Conservation (phyloP, 148 eudicot species). For the Chenopodium suecicum region DNA sequence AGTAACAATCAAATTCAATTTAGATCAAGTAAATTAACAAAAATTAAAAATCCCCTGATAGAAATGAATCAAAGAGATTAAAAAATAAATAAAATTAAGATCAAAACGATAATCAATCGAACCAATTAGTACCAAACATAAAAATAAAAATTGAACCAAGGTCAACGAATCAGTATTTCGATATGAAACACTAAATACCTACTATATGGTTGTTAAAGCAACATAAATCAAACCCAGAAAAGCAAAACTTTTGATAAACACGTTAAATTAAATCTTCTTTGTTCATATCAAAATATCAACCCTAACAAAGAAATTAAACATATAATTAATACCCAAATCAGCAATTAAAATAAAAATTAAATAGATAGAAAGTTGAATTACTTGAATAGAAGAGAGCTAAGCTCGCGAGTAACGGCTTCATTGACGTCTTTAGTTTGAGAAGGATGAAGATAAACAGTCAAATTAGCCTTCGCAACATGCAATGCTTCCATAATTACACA, state of each 20-base stretch:
- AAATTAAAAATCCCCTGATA: neutral
- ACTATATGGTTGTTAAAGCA: no score
- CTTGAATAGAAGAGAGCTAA: slow-evolving; percentile 68
- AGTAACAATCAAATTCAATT: neutral
- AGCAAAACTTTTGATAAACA: neutral
- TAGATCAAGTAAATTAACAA: neutral
- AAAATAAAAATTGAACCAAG: neutral
- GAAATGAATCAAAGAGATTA: no score
- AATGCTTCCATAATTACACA: slow-evolving; percentile 40
- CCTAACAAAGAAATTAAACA: neutral
- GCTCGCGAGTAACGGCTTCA: slow-evolving; percentile 52
- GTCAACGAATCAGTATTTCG: slow-evolving; percentile 1
- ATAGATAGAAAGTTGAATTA: slow-evolving; percentile 19
- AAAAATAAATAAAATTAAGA: neutral
- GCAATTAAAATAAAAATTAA: neutral
- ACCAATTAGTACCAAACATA: neutral
- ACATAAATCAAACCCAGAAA: neutral
- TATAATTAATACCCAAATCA: neutral
- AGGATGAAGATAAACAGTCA: slow-evolving; percentile 60
- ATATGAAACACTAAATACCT: no score
- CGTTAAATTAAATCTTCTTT: neutral
- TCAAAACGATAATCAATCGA: neutral
- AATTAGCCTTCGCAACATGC: slow-evolving; percentile 48
- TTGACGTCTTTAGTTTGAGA: slow-evolving; percentile 51
- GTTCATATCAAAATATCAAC: neutral